phyloP scores from a whole-genome alignment of 257 asterid species.

The Cynanchum wilfordii region DNA sequence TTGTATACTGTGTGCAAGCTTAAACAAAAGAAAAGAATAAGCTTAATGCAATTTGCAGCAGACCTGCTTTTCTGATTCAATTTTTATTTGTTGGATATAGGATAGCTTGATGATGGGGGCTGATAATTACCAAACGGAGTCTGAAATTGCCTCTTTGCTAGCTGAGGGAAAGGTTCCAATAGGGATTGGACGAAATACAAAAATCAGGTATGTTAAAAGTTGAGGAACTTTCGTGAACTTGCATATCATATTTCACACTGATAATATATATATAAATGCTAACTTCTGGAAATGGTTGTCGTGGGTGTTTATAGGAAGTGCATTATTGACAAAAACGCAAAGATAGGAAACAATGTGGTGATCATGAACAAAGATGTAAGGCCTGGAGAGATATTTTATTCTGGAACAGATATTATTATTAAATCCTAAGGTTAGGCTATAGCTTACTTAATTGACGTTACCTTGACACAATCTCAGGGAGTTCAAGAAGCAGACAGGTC shows the following conservation, averaged over 20 bases:
- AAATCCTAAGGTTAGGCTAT: neutral
- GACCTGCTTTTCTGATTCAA: neutral
- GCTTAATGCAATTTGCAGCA: neutral
- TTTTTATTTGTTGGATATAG: constrained; percentile 26
- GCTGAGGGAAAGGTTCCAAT: constrained; percentile 84
- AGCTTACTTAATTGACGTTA: neutral
- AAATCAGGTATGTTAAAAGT: constrained; percentile 57
- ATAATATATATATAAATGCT: too few species aligned
- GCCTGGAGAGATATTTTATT: neutral
- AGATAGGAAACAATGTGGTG: constrained; percentile 74
- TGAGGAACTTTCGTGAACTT: neutral
- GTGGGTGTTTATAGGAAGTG: constrained; percentile 48
- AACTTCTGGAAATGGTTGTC: neutral
- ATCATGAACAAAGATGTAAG: constrained; percentile 89
- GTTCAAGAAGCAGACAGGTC: constrained; percentile 78
- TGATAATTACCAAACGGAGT: constrained; percentile 77
- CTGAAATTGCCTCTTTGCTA: constrained; percentile 79
- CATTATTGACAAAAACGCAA: constrained; percentile 88
- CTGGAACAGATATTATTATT: neutral
- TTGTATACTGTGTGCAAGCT: neutral
- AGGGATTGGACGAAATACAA: constrained; percentile 78
- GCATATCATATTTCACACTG: neutral
- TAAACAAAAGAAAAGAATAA: neutral
- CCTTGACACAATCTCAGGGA: constrained; percentile 40
- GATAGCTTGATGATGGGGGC: constrained; percentile 96